phyloP scores from a whole-genome alignment of 2,329 filamentous ascomycete species.

The Penicillium sp. region DNA sequence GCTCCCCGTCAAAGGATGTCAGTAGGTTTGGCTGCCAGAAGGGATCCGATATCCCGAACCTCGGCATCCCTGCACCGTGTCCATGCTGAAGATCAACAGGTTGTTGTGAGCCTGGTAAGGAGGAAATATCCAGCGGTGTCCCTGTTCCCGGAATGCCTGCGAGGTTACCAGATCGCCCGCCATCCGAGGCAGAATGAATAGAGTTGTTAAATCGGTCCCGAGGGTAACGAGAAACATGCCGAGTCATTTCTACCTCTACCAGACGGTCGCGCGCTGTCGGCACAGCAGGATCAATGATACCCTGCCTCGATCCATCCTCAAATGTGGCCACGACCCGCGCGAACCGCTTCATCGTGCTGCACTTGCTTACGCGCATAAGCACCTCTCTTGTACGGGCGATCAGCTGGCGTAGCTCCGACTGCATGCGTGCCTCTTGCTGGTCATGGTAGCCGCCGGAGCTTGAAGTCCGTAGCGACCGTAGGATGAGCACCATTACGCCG shows the following conservation, averaged over 20 bases:
- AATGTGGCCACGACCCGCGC: slow-evolving; percentile 9
- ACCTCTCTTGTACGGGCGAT: slow-evolving; percentile 4
- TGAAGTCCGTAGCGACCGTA: slow-evolving; percentile 18
- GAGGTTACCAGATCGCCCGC: not conserved
- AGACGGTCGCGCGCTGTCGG: not conserved
- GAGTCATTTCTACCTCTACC: not conserved
- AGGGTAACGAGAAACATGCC: not conserved
- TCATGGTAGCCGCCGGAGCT: slow-evolving; percentile 4
- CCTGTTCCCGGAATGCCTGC: not conserved
- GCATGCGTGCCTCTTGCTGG: slow-evolving; percentile 1
- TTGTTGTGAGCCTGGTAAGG: not conserved
- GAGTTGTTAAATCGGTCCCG: not conserved
- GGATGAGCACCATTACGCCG: slow-evolving; percentile 30
- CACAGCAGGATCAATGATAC: slow-evolving; percentile 1
- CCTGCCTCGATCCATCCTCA: slow-evolving; percentile 5
- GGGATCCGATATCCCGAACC: slow-evolving; percentile 3
- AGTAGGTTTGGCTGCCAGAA: slow-evolving; percentile 4
- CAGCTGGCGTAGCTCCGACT: slow-evolving; percentile 1
- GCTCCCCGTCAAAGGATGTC: slow-evolving; percentile 6
- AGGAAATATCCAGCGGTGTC: not conserved
- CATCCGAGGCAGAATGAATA: not conserved
- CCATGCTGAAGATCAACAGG: slow-evolving; percentile 1
- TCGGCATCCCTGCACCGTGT: not conserved
- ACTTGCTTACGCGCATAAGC: slow-evolving; percentile 6
- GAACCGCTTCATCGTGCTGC: slow-evolving; percentile 8